These are phyloP conservation scores for Globisporangium emineosum DNA, from an alignment of 352 stramenopile genomes.

Conservation along the genomic window DNA sequence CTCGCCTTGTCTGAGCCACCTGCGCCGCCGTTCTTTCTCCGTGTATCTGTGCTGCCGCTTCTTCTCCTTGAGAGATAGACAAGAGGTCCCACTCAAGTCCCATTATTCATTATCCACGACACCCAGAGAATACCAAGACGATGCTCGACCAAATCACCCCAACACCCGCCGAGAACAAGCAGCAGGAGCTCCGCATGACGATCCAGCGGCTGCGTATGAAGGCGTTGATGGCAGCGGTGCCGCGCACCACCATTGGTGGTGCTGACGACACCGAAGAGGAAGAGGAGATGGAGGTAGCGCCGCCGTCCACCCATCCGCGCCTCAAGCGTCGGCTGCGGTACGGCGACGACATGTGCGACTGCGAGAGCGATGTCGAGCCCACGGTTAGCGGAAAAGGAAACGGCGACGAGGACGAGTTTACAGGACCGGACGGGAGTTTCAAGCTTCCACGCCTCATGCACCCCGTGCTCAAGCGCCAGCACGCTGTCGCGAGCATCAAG, in stretches of 20 bases:
- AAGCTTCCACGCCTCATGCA: conserved; percentile 13
- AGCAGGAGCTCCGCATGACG: conserved; percentile 1
- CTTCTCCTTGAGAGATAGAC: neutral
- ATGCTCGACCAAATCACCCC: neutral
- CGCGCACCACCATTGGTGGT: neutral
- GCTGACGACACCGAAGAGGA: neutral
- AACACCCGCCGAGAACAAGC: neutral
- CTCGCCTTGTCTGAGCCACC: conserved; percentile 3
- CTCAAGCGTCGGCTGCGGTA: conserved; percentile 8
- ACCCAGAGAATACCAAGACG: neutral
- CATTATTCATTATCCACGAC: conserved; percentile 3
- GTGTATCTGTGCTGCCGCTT: neutral
- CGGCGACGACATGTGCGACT: conserved; percentile 4
- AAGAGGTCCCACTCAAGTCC: neutral
- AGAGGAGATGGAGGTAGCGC: neutral
- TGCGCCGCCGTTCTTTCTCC: neutral
- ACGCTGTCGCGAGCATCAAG: conserved; percentile 7
- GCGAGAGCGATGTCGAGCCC: neutral
- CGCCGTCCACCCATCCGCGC: neutral
- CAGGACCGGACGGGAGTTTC: conserved; percentile 6
- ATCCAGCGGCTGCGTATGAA: conserved; percentile 12
- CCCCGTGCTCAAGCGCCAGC: conserved; percentile 11
- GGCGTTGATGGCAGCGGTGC: neutral
- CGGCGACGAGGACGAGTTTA: conserved; percentile 6
- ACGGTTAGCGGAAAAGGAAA: neutral